Evolutionary conservation across 345 rosid species (phyloP).

Genomic region (Viola odorata): DNA sequence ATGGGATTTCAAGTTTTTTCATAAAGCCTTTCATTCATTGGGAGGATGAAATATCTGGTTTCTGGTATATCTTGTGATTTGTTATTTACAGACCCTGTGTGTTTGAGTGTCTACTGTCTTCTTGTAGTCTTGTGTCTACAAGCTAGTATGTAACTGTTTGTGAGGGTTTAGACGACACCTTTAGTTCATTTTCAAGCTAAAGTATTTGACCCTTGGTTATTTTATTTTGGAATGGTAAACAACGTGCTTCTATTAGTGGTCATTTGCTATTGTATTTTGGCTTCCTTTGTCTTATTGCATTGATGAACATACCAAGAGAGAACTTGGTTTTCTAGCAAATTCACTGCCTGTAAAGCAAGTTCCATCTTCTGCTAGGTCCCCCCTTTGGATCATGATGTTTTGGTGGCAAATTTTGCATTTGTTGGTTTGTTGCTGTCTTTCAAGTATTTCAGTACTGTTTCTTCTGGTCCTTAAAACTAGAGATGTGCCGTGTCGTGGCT

Average conservation of each 20-base stretch:
- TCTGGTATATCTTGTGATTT: constrained; percentile 25
- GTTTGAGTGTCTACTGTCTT: constrained; percentile 13
- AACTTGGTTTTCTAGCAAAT: no score
- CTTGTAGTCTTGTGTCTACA: constrained; percentile 34
- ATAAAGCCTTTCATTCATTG: constrained; percentile 11
- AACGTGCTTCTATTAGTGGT: constrained; percentile 14
- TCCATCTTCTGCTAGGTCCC: no score
- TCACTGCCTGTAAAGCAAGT: no score
- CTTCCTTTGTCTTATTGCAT: neutral
- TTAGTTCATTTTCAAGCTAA: constrained; percentile 16
- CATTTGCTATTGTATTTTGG: neutral
- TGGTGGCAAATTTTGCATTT: no score
- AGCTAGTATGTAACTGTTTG: constrained; percentile 39
- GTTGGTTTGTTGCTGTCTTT: no score
- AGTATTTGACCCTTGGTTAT: constrained; percentile 19
- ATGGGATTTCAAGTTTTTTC: constrained; percentile 15
- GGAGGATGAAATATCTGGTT: constrained; percentile 12
- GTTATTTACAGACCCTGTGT: constrained; percentile 32
- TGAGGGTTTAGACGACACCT: constrained; percentile 26
- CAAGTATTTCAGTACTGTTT: no score
- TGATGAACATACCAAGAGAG: neutral
- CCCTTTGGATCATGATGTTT: no score
- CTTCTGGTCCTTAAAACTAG: no score
- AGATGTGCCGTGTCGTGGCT: no score
- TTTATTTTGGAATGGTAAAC: constrained; percentile 20